These are phyloP conservation scores for Serendipita sp. DNA, from an alignment of 768 basidiomycete genomes.

Conservation along the genomic window DNA sequence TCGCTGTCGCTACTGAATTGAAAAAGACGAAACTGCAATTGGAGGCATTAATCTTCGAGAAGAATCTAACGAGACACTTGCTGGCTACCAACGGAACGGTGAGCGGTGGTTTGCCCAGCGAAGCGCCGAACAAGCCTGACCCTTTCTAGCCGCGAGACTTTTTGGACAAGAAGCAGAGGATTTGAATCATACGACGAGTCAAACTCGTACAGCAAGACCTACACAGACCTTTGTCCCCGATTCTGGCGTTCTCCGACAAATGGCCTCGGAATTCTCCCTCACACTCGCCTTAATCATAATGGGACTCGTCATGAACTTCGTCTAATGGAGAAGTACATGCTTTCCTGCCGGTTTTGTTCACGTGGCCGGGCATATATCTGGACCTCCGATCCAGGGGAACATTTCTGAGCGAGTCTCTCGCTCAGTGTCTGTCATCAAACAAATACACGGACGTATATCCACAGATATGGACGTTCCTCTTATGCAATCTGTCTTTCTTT, in stretches of 20 bases:
- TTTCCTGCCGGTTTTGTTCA: no score
- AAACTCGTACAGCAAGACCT: neutral
- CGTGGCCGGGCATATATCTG: no score
- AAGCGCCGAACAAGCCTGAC: neutral
- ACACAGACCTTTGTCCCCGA: neutral
- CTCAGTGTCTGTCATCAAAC: no score
- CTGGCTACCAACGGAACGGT: neutral
- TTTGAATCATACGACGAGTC: neutral
- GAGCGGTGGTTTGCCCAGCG: neutral
- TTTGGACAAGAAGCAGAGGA: neutral
- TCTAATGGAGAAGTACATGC: neutral
- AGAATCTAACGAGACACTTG: conserved; percentile 1
- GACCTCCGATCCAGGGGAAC: no score
- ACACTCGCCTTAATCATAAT: neutral
- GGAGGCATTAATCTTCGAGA: neutral
- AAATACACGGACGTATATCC: no score
- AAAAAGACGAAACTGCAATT: neutral
- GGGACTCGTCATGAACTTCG: neutral
- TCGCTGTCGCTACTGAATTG: no score
- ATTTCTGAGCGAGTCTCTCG: no score
- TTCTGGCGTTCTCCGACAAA: neutral
- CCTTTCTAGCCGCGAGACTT: neutral
- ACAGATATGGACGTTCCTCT: no score
- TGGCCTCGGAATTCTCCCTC: neutral
- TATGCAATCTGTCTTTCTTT: no score